Conservation (phyloP, 192 early-diverging fungal species). For the Coemansia sp. region DNA sequence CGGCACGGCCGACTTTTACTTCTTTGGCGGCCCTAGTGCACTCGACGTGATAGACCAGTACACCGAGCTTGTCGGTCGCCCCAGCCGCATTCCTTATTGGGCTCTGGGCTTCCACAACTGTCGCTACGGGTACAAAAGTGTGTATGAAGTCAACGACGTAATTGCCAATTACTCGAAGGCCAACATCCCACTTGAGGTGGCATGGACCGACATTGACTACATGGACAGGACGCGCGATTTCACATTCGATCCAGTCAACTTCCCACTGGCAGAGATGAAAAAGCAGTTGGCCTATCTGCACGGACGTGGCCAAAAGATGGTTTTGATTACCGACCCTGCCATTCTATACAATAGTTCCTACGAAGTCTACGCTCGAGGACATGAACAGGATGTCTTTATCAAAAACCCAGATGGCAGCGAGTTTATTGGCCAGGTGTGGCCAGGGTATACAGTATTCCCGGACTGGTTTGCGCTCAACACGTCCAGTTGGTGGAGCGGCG, state of each 20-base stretch:
- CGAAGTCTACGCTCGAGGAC: conserved; percentile 57
- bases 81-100: conserved; percentile 64
- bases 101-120: conserved; percentile 67
- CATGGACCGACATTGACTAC: conserved; percentile 75
- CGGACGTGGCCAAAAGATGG: conserved; percentile 56
- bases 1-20: conserved; percentile 66
- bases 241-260: conserved; percentile 60
- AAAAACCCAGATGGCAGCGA: conserved; percentile 59
- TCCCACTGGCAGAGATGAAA: conserved; percentile 57
- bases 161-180: conserved; percentile 59
- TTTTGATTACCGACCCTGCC: conserved; percentile 69
- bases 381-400: conserved; percentile 59
- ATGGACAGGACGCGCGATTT: conserved; percentile 68
- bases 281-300: conserved; percentile 55
- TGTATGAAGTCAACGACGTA: conserved; percentile 59
- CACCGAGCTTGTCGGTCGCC: conserved; percentile 65
- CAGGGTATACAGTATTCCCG: conserved; percentile 66
- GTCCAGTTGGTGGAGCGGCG: conserved; percentile 55
- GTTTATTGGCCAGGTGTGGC: conserved; percentile 64
- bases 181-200: conserved; percentile 63
- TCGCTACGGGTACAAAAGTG: conserved; percentile 63
- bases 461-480: conserved; percentile 64
- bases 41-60: conserved; percentile 57
- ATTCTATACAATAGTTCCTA: conserved; percentile 59
- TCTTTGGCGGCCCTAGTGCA: conserved; percentile 60